Conservation (phyloP, 2,329 filamentous ascomycete species). For the Trichoderma harzianum region DNA sequence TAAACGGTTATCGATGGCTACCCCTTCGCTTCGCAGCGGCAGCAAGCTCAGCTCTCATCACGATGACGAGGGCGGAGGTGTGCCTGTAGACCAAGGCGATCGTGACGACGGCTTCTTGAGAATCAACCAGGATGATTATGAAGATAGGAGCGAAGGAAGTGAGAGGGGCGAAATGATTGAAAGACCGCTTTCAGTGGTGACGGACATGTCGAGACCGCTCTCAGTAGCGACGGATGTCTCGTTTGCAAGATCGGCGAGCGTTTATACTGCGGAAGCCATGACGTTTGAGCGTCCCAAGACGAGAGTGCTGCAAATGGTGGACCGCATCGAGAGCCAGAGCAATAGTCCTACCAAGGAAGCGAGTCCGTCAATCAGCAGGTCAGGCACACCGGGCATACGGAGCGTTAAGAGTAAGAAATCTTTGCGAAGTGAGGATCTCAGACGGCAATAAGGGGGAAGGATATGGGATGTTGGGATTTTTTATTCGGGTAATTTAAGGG, state of each 20-base stretch:
- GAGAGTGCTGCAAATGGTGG: slow-evolving; percentile 53
- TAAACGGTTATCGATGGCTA: not conserved
- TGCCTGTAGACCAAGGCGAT: slow-evolving; percentile 6
- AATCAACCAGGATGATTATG: slow-evolving; percentile 18
- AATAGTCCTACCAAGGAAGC: slow-evolving; percentile 38
- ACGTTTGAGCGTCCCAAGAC: slow-evolving; percentile 41
- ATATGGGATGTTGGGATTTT: not conserved
- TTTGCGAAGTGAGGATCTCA: not conserved
- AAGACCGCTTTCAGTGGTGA: slow-evolving; percentile 26
- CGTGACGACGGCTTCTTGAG: slow-evolving; percentile 18
- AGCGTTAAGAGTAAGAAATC: slow-evolving; percentile 17
- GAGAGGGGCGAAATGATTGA: not conserved
- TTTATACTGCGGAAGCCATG: slow-evolving; percentile 48
- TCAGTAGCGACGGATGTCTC: slow-evolving; percentile 32
- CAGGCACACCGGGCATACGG: not conserved
- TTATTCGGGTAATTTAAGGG: not conserved
- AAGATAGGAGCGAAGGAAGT: slow-evolving; percentile 10
- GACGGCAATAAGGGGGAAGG: not conserved
- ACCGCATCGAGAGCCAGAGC: slow-evolving; percentile 49
- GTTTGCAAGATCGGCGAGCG: slow-evolving; percentile 31
- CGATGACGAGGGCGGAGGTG: slow-evolving; percentile 15
- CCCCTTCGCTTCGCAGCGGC: not conserved
- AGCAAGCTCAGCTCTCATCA: slow-evolving; percentile 9
- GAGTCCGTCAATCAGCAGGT: slow-evolving; percentile 33
- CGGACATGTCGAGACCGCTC: slow-evolving; percentile 27